Conservation (phyloP, 2,329 filamentous ascomycete species). For the Neofusicoccum sp. region DNA sequence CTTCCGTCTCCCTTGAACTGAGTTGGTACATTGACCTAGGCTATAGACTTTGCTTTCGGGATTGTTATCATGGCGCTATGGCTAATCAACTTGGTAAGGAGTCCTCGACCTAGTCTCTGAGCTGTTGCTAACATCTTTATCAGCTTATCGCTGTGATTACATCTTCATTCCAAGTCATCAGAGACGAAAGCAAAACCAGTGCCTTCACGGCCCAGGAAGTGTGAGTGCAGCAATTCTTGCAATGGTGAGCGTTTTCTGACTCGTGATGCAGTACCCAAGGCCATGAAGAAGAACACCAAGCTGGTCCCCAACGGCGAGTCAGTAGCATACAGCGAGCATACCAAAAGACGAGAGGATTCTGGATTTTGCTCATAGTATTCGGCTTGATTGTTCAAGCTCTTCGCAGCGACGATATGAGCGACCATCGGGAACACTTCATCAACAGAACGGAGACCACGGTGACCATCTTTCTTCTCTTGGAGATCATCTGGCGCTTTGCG, state of each 20-base stretch:
- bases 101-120: not conserved
- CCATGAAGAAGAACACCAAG: slow-evolving; percentile 39
- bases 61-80: slow-evolving; percentile 94
- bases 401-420: slow-evolving; percentile 74
- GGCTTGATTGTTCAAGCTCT: slow-evolving; percentile 77
- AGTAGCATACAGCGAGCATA: slow-evolving; percentile 67
- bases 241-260: not conserved
- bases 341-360: slow-evolving; percentile 70
- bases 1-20: not conserved
- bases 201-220: slow-evolving; percentile 80
- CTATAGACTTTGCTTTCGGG: slow-evolving; percentile 68
- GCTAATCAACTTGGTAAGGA: slow-evolving; percentile 74
- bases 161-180: slow-evolving; percentile 95
- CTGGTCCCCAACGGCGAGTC: slow-evolving; percentile 41
- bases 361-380: slow-evolving; percentile 76
- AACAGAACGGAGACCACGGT: slow-evolving; percentile 69
- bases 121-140: not conserved
- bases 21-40: slow-evolving; percentile 34
- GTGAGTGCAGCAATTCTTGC: not conserved
- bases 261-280: slow-evolving; percentile 20
- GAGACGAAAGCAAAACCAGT: slow-evolving; percentile 91
- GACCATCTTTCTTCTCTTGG: slow-evolving; percentile 73
- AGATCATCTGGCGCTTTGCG: slow-evolving; percentile 76
- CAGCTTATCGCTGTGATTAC: slow-evolving; percentile 88
- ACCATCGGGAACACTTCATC: slow-evolving; percentile 61